A percentile compares a stretch with the other conserved stretches of the same genome.
Evolutionary conservation across 192 early-diverging fungal species (phyloP).

Genomic region (Entophlyctis luteolus): DNA sequence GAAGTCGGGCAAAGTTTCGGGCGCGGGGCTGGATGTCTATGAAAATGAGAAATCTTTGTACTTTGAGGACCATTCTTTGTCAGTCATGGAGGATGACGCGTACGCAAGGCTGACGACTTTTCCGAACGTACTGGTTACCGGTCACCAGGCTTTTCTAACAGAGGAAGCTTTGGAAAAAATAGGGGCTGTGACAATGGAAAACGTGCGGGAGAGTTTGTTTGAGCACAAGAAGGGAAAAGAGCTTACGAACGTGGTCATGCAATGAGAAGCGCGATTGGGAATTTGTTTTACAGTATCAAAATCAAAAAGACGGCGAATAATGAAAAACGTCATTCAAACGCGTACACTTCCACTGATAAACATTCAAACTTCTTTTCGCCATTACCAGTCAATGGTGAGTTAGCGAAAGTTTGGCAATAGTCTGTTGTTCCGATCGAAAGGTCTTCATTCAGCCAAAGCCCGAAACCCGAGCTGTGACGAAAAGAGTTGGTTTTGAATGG

Average conservation of each 20-base stretch:
- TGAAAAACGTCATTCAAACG: constrained; percentile 25
- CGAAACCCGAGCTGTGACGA: constrained; percentile 23
- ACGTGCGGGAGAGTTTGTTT: constrained; percentile 32
- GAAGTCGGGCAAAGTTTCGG: constrained; percentile 41
- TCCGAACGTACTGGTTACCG: constrained; percentile 44
- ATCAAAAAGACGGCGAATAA: neutral
- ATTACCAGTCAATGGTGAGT: constrained; percentile 37
- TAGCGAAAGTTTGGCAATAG: constrained; percentile 40
- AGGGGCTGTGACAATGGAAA: constrained; percentile 33
- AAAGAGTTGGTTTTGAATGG: too few species aligned
- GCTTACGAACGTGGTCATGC: constrained; percentile 32
- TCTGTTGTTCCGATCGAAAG: constrained; percentile 33
- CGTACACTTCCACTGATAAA: constrained; percentile 40
- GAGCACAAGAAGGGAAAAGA: constrained; percentile 34
- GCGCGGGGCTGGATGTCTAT: constrained; percentile 52
- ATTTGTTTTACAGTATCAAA: neutral
- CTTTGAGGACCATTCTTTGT: constrained; percentile 37
- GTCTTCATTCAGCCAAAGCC: constrained; percentile 34
- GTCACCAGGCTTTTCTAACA: constrained; percentile 50
- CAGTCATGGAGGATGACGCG: constrained; percentile 38
- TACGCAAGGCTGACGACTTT: constrained; percentile 40
- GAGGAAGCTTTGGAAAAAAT: constrained; percentile 42
- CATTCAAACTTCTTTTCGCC: constrained; percentile 34
- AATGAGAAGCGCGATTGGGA: neutral
- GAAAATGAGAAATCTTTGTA: constrained; percentile 46